phyloP scores from a whole-genome alignment of 768 basidiomycete genomes.

The Phlebiopsis flavidoalba region DNA sequence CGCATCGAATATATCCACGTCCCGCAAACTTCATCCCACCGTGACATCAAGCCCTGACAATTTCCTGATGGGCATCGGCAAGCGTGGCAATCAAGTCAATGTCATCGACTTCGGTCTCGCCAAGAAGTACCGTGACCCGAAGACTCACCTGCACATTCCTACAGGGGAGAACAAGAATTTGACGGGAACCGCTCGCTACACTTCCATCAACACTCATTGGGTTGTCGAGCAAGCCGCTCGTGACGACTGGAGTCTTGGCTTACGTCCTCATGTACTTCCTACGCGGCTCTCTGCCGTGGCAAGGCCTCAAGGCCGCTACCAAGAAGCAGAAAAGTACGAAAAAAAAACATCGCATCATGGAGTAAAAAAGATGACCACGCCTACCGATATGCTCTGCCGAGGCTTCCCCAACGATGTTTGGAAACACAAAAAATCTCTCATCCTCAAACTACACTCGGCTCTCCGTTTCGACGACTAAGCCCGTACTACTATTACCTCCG shows the following conservation, averaged over 20 bases:
- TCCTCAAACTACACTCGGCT: constrained; percentile 99
- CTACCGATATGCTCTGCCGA: constrained; percentile 93
- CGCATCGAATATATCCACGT: constrained; percentile 99
- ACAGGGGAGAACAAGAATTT: constrained; percentile 99
- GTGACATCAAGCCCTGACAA: constrained; percentile 99
- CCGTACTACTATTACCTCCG: constrained; percentile 99
- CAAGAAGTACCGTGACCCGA: constrained; percentile 99
- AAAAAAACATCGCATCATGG: constrained; percentile 98
- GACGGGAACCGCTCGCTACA: constrained; percentile 98
- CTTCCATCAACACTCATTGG: constrained; percentile 97
- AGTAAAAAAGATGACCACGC: constrained; percentile 99
- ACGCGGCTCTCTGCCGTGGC: constrained; percentile 96
- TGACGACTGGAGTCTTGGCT: constrained; percentile 96
- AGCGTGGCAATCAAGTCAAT: constrained; percentile 99
- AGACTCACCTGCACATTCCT: constrained; percentile 99
- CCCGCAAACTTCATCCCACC: constrained; percentile 96
- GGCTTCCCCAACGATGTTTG: constrained; percentile 99
- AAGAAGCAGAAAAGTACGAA: constrained; percentile 99
- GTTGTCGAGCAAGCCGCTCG: constrained; percentile 98
- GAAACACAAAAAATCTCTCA: no score
- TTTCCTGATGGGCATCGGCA: constrained; percentile 99
- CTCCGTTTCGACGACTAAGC: constrained; percentile 99
- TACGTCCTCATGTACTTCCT: constrained; percentile 99
- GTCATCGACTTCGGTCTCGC: constrained; percentile 98
- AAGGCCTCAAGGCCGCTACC: constrained; percentile 98